Base-by-base conservation (phyloP, 345 rosid genomes). In the Brassica nigra region DNA sequence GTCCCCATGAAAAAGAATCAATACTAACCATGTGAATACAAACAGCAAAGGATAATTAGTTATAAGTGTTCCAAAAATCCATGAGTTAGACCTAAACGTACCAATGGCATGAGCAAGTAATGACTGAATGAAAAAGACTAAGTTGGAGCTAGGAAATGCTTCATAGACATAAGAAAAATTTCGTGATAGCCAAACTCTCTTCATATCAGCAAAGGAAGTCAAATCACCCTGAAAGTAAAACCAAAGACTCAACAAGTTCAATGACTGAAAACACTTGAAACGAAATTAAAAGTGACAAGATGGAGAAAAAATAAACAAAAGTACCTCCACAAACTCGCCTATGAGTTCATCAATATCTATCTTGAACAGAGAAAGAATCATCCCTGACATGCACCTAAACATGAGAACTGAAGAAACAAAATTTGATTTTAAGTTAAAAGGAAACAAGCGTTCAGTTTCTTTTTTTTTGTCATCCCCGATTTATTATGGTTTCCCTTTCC, bases 321-420 rank as follows among this genome's bases (percentile, higher is more conserved):
- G 16, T 14, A 49, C 55, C 16, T 49, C 55, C 16, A 47, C 16
- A 47, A 47, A 14, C 49, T 42, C 49, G 12, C 10, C 49, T 42
- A 42, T 42, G 49, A 42, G 14, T 2, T 42, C 14, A 42, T 42
- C 49, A 12, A 42, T 10, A 42, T 42, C 49, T 42, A 12, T 42
- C 49, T 42, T 42, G 49, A 42, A 42, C 49, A 10, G 14, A 42
- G 49, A 42, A 42, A 42, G 14, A 42, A 9, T 42, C 49, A 12
- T 42, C 14, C 49, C 49, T 42, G 49, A 42, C 49, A 42, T 42
- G 49, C 49, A 42, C 49, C 27, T 37, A 47, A 67, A 23, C 11
- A 12, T n/a, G 55, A 47, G 64, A 59, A 58, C 1, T 47, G 54
- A 39, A 54, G 55, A 62, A 70, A 62, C 70, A 69, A 47, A 69